Base-by-base conservation (phyloP, 208 protist species). In the Crithidia thermophila region DNA sequence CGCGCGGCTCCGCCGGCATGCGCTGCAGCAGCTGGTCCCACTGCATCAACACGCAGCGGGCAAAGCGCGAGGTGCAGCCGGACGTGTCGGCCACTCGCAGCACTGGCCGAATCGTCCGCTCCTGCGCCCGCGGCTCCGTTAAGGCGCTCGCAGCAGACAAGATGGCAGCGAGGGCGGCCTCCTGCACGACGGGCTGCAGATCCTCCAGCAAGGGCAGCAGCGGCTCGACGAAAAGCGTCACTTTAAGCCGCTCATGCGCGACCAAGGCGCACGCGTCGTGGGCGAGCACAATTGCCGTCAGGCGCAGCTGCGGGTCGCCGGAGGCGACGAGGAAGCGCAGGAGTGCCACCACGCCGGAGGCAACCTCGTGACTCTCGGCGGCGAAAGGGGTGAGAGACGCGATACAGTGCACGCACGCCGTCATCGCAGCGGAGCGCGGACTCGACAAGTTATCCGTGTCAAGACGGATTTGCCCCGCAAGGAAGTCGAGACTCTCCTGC, bases 1-100 rank as follows among this genome's bases (percentile, higher is more conserved):
- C 87, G 9, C 84, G 77, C 40, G 80, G 84, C 57, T 93, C 87
- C 0, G 87, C 75, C 8, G 87, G 84, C 69, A 90, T 88, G 51
- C 58, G 64, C 43, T 62, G 62, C 56, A 88, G 65, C 3, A 89
- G 73, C 37, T 62, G 71, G 51, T 78, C 82, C 66, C 77, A 75
- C 52, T 90, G 85, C 34, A 79, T 72, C 42, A 90, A 49, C 21
- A 80, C 47, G 9, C 74, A 67, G 11, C 72, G 50, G 7, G 75
- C 85, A 37, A 89, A 68, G 34, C 68, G 64, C 0, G 86, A 89
- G 3, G 76, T 75, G 67, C 78, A 88, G 28, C 83, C 83, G 21
- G 75, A 63, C 10, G 27, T 36, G 50, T 87, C 74, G 13, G 85
- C 72, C 8, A 69, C 71, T 5, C 68, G 65, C 27, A 92, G 63